Evolutionary conservation across 805 yeast genomes (phyloP), one percentile per base, ranked within the genome.

Genomic region (Cyberlindnera japonica): DNA sequence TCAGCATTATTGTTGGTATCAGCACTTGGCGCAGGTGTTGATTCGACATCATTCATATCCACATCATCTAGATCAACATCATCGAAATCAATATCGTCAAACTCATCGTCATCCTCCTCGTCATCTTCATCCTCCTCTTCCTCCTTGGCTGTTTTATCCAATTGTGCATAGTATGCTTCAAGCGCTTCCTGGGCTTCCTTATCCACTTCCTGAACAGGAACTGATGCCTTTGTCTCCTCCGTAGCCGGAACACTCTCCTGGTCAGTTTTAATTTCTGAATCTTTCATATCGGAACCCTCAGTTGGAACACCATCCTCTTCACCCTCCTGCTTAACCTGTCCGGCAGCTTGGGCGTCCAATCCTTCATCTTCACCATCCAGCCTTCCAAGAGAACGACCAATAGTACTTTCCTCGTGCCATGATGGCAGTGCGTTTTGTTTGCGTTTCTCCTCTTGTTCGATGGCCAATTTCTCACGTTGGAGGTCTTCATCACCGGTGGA

Each of bases 361-460:
- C n/a, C n/a, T n/a, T 69, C 79, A 33, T 74, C 83, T 24, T 71
- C 81, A 33, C 65, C 69, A 47, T 74, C 81, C 43, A 79, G 53
- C 47, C 68, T 73, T 43, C 81, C 85, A 43, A 77, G 61, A 12
- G 72, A 63, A 33, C 95, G 62, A 33, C 95, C 96, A 50, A 91
- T 91, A 1, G 99, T 90, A 57, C 91, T 79, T 51, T 83, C 82
- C 49, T 83, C 79, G 59, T 93, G 96, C 99, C 99, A 93, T 21
- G 93, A 82, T 7, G 99, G 99, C 50, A 93, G 71, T 4, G 96
- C 96, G 59, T 93, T 93, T 62, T 91, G 96, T 57, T 84, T 82
- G 61, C 90, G 61, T 74, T 81, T 62, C 76, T 79, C 72, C 74
- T 80, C 68, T 69, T 79, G 63, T 60, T 84, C 83, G 57, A 76